Percentiles rank a stretch among this genome's conserved stretches.
phyloP scores from a whole-genome alignment of 2,329 filamentous ascomycete genomes.

The Stemphylium vesicarium region DNA sequence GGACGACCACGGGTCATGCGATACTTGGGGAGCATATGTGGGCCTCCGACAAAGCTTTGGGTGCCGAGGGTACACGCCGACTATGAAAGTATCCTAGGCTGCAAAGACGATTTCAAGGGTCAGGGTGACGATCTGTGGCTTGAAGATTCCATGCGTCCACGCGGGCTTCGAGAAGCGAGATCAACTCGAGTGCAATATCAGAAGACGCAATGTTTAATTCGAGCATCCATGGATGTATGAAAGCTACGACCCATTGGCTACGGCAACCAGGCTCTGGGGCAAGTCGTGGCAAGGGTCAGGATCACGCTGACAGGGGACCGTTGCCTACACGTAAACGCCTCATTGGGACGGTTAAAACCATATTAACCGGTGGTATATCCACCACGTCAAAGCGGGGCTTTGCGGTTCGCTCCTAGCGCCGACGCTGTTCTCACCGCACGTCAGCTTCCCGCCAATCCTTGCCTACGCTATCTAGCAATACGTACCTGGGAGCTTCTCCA shows the following conservation, averaged over 20 bases:
- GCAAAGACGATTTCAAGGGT: slow-evolving; percentile 26
- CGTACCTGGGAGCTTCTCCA: slow-evolving; percentile 22
- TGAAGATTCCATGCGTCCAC: slow-evolving; percentile 47
- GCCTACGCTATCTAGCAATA: slow-evolving; percentile 18
- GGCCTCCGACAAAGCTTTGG: slow-evolving; percentile 42
- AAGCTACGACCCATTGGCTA: slow-evolving; percentile 30
- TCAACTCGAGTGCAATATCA: slow-evolving; percentile 41
- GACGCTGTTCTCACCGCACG: slow-evolving; percentile 11
- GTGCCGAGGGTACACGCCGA: slow-evolving; percentile 39
- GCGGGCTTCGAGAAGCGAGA: slow-evolving; percentile 49
- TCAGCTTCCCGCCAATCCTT: slow-evolving; percentile 17
- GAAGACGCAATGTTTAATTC: slow-evolving; percentile 41
- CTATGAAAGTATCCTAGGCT: slow-evolving; percentile 35
- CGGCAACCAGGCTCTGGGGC: slow-evolving; percentile 24
- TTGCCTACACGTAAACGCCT: not conserved
- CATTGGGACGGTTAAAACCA: slow-evolving; percentile 14
- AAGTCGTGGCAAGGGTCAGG: slow-evolving; percentile 17
- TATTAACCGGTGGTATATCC: slow-evolving; percentile 15
- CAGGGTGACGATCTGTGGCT: slow-evolving; percentile 45
- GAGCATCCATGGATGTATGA: slow-evolving; percentile 24
- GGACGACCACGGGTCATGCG: slow-evolving; percentile 42
- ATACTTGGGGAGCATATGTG: slow-evolving; percentile 46
- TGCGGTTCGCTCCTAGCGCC: slow-evolving; percentile 11
- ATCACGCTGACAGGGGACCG: slow-evolving; percentile 6
- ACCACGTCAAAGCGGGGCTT: slow-evolving; percentile 1